Conservation (phyloP, 2,329 filamentous ascomycete genomes). For the Diaporthe destruens region DNA sequence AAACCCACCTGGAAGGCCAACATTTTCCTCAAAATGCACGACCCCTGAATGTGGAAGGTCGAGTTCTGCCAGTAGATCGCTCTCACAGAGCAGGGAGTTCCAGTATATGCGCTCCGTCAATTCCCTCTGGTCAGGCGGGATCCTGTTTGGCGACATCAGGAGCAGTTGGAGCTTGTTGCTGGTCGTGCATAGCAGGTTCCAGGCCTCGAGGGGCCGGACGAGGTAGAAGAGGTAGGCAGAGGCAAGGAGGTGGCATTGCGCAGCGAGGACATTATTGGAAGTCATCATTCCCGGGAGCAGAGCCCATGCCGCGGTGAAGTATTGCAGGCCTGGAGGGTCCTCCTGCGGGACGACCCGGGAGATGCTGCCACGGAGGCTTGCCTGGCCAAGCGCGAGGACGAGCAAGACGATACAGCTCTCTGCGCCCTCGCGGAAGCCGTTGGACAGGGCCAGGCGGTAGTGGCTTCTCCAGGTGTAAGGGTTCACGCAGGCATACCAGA, state of each 20-base stretch:
- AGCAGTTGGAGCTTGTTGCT: conserved; percentile 86
- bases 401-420: conserved; percentile 87
- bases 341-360: conserved; percentile 76
- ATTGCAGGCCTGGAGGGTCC: conserved; percentile 81
- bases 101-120: conserved; percentile 84
- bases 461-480: conserved; percentile 83
- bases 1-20: conserved; percentile 83
- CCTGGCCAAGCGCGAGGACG: conserved; percentile 82
- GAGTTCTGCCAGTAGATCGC: conserved; percentile 81
- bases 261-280: conserved; percentile 80
- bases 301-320: conserved; percentile 85
- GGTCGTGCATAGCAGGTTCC: conserved; percentile 83
- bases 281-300: conserved; percentile 84
- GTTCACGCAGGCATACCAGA: conserved; percentile 89
- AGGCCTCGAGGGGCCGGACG: conserved; percentile 84
- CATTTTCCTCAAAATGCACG: conserved; percentile 83
- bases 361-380: conserved; percentile 81
- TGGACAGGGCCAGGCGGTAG: conserved; percentile 80
- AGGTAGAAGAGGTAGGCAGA: conserved; percentile 87
- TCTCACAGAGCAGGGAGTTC: conserved; percentile 86
- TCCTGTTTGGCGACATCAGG: conserved; percentile 78
- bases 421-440: conserved; percentile 81
- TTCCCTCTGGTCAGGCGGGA: conserved; percentile 78
- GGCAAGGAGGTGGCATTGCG: conserved; percentile 84
- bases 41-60: conserved; percentile 87